Percentiles rank a stretch among this genome's conserved stretches.
Evolutionary conservation across 1,284 basidiomycete genomes (phyloP).

Genomic region (Ceratobasidium sp.): DNA sequence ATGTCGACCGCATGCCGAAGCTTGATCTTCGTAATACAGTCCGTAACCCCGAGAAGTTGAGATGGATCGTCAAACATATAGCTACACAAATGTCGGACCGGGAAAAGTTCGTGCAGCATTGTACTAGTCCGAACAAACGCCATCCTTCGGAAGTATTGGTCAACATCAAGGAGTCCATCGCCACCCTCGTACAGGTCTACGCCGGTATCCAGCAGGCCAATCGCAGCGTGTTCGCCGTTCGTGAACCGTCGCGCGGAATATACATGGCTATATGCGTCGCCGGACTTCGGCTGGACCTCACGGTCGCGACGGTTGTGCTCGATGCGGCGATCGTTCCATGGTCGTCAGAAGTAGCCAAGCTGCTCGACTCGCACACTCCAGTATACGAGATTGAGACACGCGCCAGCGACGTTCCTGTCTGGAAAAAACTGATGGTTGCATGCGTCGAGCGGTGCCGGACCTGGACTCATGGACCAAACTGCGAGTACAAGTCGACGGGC

Average conservation of each 20-base stretch:
- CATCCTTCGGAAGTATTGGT: constrained; percentile 7
- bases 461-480: constrained; percentile 15
- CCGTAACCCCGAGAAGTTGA: not conserved
- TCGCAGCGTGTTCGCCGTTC: not conserved
- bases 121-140: constrained; percentile 2
- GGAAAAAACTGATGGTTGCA: not conserved
- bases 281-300: constrained; percentile 20
- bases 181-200: constrained; percentile 9
- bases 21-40: not conserved
- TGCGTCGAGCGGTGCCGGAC: constrained; percentile 26
- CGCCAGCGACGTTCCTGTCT: not conserved
- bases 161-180: constrained; percentile 15
- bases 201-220: not conserved
- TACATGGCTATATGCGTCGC: not conserved
- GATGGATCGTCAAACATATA: constrained; percentile 2
- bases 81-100: constrained; percentile 10
- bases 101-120: not conserved
- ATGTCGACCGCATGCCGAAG: constrained; percentile 19
- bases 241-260: not conserved
- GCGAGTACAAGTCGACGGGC: constrained; percentile 5
- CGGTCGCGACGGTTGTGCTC: constrained; percentile 3
- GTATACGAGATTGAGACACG: not conserved
- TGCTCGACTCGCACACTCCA: not conserved
- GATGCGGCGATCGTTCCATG: constrained; percentile 1
- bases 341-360: not conserved